phyloP scores from a whole-genome alignment of 805 yeast genomes.

The Saturnispora sekii region DNA sequence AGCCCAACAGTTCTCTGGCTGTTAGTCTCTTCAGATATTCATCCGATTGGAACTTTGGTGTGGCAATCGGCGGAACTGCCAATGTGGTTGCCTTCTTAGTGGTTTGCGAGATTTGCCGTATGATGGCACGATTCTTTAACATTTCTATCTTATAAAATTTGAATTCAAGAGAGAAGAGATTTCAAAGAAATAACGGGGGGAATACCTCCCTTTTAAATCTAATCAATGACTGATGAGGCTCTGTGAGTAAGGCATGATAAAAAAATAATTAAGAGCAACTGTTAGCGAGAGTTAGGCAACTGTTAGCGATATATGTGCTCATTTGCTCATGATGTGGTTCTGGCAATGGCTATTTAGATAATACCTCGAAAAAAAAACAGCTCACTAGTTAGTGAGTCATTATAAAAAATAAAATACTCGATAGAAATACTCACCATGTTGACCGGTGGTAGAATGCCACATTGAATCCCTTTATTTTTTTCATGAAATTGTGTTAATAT shows the following conservation, averaged over 20 bases:
- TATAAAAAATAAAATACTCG: slow-evolving; percentile 41
- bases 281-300: background rate
- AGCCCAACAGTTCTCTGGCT: slow-evolving; percentile 48
- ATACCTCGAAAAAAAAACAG: slow-evolving; percentile 82
- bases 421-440: slow-evolving; percentile 51
- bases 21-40: slow-evolving; percentile 44
- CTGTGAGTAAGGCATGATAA: background rate
- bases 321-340: slow-evolving; percentile 12
- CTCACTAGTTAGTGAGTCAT: slow-evolving; percentile 64
- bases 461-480: slow-evolving; percentile 60
- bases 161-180: too few relatives aligned
- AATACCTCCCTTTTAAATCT: too few relatives aligned
- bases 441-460: slow-evolving; percentile 65
- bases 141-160: background rate
- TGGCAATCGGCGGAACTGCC: background rate
- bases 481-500: slow-evolving; percentile 34
- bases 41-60: slow-evolving; percentile 1
- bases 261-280: background rate
- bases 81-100: slow-evolving; percentile 3
- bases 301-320: background rate
- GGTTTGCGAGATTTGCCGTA: slow-evolving; percentile 5
- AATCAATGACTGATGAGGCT: background rate
- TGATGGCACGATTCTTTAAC: background rate
- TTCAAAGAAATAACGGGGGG: too few relatives aligned
- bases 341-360: slow-evolving; percentile 55